These are phyloP conservation scores for Lactarius hatsudake DNA, from an alignment of 768 basidiomycete species.

Conservation along the genomic window DNA sequence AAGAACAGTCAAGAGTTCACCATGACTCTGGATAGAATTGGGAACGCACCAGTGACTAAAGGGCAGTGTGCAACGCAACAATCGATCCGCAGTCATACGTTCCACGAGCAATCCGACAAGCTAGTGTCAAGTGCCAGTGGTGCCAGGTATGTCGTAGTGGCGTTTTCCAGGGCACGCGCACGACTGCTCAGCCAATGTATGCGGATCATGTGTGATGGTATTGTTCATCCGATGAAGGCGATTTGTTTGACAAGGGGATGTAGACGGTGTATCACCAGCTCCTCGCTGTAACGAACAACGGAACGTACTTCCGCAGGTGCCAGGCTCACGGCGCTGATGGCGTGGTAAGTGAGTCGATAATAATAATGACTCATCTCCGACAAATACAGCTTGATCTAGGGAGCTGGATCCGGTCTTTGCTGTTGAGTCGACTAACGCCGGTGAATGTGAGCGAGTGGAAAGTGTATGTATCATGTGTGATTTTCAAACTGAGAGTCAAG, in stretches of 20 bases:
- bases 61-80: background rate
- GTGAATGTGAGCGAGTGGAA: background rate
- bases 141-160: background rate
- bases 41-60: slow-evolving; percentile 9
- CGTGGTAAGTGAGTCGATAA: slow-evolving; percentile 1
- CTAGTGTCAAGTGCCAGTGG: slow-evolving; percentile 1
- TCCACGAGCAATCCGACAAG: background rate
- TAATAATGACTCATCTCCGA: slow-evolving; percentile 18
- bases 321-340: slow-evolving; percentile 17
- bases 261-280: background rate
- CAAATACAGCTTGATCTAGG: background rate
- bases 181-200: background rate
- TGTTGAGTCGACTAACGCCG: background rate
- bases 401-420: background rate
- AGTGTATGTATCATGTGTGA: background rate
- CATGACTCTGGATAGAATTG: background rate
- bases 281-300: slow-evolving; percentile 11
- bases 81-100: background rate
- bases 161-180: background rate
- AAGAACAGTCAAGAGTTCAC: background rate
- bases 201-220: slow-evolving; percentile 7
- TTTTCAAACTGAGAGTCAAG: background rate
- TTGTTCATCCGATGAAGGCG: background rate
- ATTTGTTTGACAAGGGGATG: slow-evolving; percentile 12
- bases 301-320: slow-evolving; percentile 15